Evolutionary conservation across 164 flowering plant species (phyloP), one percentile per base, ranked within the genome.

Genomic region (Buxus sempervirens): DNA sequence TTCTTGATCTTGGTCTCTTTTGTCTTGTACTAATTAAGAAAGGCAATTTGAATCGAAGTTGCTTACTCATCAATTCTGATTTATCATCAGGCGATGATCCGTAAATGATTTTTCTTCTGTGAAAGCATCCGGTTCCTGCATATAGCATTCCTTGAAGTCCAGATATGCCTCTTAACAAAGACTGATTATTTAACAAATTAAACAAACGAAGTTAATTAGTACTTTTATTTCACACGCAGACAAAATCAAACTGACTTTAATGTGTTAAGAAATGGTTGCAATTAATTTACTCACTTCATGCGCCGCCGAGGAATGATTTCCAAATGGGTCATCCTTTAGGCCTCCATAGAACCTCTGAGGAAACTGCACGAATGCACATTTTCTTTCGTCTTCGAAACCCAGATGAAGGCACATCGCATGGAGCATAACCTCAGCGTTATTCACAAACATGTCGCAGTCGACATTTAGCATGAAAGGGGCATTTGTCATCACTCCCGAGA

Each of bases 401-500:
- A 88, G 73, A 0, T 85, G 60, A 1, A 82, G 15, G 63, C 90
- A 88, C 86, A 90, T 80, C 18, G 93, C 86, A 13, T 82, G 82
- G 20, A 72, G 75, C 53, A 82, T 63, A n/a, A 80, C 59, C 56
- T 77, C 71, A 14, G 96, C 83, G 63, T 88, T 82, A 71, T 88
- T 88, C 6, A 36, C 82, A 32, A 62, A 82, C 93, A 88, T 86
- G 70, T 90, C 93, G 32, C 96, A 90, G 70, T 90, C 93, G 22
- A 88, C 84, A 65, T 90, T 90, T 9, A 90, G 75, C 80, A 85
- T 86, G 71, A 77, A 77, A 0, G 93, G 90, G 0, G 96, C 85
- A 74, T 88, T 90, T 6, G 92, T 86, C 84, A 90, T 82, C 70
- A 85, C 75, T 28, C 89, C 90, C 0, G 96, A 90, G 6, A 85